phyloP scores from a whole-genome alignment of 1,284 basidiomycete species.

The Cutaneotrichosporon sp. region DNA sequence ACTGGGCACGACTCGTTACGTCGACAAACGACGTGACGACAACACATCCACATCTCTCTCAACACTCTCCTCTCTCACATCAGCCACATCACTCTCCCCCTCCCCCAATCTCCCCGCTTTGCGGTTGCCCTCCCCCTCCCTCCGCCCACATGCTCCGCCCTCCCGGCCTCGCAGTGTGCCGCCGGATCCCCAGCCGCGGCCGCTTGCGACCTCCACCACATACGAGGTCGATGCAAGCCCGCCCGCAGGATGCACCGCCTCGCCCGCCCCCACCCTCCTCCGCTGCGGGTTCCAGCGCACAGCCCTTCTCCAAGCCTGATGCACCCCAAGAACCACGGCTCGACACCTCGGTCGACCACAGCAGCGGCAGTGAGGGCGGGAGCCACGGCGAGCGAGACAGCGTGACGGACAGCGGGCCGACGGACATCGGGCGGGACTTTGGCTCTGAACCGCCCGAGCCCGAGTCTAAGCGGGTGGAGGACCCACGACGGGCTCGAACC shows the following conservation, averaged over 20 bases:
- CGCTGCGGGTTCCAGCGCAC: background rate
- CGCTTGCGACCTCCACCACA: slow-evolving; percentile 2
- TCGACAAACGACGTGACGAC: too few species aligned
- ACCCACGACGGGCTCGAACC: background rate
- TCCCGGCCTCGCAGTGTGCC: background rate
- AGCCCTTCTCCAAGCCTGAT: background rate
- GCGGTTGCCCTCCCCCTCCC: background rate
- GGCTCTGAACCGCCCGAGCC: background rate
- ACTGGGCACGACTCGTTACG: too few species aligned
- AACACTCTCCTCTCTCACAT: too few species aligned
- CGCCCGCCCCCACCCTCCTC: background rate
- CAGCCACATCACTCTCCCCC: too few species aligned
- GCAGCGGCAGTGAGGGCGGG: too few species aligned
- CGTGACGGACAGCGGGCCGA: background rate
- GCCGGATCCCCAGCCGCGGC: slow-evolving; percentile 1
- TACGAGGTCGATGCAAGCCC: background rate
- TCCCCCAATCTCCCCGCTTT: too few species aligned
- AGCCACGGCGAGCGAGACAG: too few species aligned
- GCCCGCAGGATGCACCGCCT: background rate
- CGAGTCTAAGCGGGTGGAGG: background rate
- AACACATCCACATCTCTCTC: too few species aligned
- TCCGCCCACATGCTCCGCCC: background rate
- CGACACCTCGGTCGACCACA: background rate
- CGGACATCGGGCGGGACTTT: slow-evolving; percentile 2
- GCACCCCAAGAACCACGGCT: background rate